Conservation (phyloP, 495 filamentous ascomycete genomes). For the Hypoxylon perforatum region DNA sequence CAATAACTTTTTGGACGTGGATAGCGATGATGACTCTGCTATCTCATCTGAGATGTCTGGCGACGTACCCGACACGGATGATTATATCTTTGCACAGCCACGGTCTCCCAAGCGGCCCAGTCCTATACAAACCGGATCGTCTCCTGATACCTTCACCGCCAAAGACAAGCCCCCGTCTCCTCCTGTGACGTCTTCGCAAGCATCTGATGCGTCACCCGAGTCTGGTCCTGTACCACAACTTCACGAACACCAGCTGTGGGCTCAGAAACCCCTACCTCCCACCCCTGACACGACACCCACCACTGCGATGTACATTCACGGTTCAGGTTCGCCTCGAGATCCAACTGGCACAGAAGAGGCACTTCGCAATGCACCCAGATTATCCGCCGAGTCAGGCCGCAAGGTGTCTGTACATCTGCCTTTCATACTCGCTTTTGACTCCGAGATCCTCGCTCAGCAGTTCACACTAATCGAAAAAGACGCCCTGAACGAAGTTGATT, state of each 20-base stretch:
- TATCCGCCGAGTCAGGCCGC: slow-evolving; percentile 39
- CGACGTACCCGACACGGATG: slow-evolving; percentile 68
- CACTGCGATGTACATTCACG: slow-evolving; percentile 43
- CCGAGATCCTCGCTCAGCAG: slow-evolving; percentile 89
- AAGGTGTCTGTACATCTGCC: slow-evolving; percentile 75
- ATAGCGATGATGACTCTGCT: slow-evolving; percentile 77
- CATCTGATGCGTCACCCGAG: slow-evolving; percentile 60
- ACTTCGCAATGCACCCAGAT: slow-evolving; percentile 50
- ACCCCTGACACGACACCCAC: slow-evolving; percentile 65
- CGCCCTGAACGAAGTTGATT: slow-evolving; percentile 94
- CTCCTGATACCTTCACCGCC: slow-evolving; percentile 44
- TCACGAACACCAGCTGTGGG: slow-evolving; percentile 56
- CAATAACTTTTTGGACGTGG: slow-evolving; percentile 72
- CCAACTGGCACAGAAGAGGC: slow-evolving; percentile 54
- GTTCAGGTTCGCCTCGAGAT: slow-evolving; percentile 45
- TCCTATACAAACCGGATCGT: slow-evolving; percentile 41
- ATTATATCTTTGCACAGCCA: slow-evolving; percentile 44
- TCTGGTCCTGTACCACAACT: slow-evolving; percentile 46
- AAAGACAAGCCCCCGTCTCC: slow-evolving; percentile 75
- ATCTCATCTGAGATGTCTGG: slow-evolving; percentile 84
- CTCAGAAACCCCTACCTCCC: slow-evolving; percentile 61
- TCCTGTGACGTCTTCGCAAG: slow-evolving; percentile 76
- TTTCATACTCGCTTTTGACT: slow-evolving; percentile 92
- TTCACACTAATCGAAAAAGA: slow-evolving; percentile 97
- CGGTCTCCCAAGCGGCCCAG: slow-evolving; percentile 42